These are phyloP conservation scores for Penicillium maclennaniae DNA, from an alignment of 495 filamentous ascomycete genomes.

Conservation along the genomic window DNA sequence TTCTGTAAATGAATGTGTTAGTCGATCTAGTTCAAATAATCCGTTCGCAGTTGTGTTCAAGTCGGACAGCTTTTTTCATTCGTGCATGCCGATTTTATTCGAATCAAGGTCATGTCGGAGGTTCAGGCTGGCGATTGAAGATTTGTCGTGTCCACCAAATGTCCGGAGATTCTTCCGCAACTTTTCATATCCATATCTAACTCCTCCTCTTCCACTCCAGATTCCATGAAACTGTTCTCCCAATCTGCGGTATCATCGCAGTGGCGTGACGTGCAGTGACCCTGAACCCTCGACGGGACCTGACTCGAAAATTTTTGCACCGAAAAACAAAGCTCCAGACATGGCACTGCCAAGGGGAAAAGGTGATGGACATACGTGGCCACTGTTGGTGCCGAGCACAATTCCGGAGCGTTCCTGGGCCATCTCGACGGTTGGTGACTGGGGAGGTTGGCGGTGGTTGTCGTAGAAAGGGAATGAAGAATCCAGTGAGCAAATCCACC, in stretches of 20 bases:
- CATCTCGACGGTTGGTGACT: conserved; percentile 51
- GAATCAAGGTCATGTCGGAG: conserved; percentile 10
- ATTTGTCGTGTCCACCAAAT: conserved; percentile 4
- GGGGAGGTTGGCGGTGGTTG: conserved; percentile 45
- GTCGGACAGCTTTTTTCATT: conserved; percentile 4
- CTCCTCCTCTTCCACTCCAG: not conserved
- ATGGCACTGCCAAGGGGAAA: conserved; percentile 7
- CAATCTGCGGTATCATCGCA: conserved; percentile 1
- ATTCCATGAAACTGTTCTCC: not conserved
- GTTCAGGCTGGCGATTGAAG: conserved; percentile 7
- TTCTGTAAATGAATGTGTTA: conserved; percentile 60
- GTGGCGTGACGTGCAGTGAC: conserved; percentile 1
- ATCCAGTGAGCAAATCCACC: conserved; percentile 35
- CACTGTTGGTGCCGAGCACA: conserved; percentile 78
- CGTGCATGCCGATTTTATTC: not conserved
- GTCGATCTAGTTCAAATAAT: conserved; percentile 12
- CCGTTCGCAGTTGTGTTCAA: not conserved
- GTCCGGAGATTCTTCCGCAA: conserved; percentile 11
- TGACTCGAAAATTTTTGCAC: conserved; percentile 14
- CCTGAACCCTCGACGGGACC: conserved; percentile 14
- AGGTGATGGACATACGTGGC: conserved; percentile 66
- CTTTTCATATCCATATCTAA: not conserved
- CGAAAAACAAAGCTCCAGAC: conserved; percentile 17
- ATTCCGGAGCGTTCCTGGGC: conserved; percentile 69
- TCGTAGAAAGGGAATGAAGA: conserved; percentile 34